Conservation (phyloP, 306 rosid species). For the Arachis hypogaea region DNA sequence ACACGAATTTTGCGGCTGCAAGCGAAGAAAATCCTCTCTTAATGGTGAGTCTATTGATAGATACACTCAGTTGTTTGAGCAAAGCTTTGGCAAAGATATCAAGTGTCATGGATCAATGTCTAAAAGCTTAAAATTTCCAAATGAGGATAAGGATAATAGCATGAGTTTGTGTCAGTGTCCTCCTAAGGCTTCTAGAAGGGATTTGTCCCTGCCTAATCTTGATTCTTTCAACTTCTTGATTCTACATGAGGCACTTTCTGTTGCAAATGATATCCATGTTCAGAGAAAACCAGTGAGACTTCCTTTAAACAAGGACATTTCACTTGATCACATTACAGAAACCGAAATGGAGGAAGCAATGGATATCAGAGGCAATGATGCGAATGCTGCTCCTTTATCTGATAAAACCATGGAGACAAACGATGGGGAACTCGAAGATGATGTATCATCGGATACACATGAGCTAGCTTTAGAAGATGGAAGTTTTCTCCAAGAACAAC, state of each 20-base stretch:
- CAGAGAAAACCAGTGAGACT: slow-evolving; percentile 47
- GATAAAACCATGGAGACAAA: slow-evolving; percentile 27
- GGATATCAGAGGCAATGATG: slow-evolving; percentile 37
- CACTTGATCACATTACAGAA: slow-evolving; percentile 43
- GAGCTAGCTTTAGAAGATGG: slow-evolving; percentile 40
- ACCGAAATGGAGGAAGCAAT: slow-evolving; percentile 40
- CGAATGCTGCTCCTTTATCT: slow-evolving; percentile 33
- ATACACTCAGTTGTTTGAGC: slow-evolving; percentile 71
- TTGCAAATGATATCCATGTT: slow-evolving; percentile 42
- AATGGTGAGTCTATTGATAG: slow-evolving; percentile 59
- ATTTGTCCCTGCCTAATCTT: slow-evolving; percentile 77
- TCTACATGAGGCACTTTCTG: slow-evolving; percentile 56
- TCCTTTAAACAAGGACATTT: slow-evolving; percentile 33
- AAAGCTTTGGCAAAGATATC: slow-evolving; percentile 47
- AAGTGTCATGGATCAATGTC: slow-evolving; percentile 61
- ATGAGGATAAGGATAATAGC: slow-evolving; percentile 54
- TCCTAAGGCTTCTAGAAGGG: slow-evolving; percentile 60
- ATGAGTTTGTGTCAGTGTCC: slow-evolving; percentile 33
- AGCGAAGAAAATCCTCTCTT: slow-evolving; percentile 62
- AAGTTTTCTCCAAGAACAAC: slow-evolving; percentile 39
- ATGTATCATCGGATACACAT: slow-evolving; percentile 10
- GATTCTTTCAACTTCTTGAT: slow-evolving; percentile 62
- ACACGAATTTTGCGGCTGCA: slow-evolving; percentile 35
- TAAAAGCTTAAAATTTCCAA: slow-evolving; percentile 61
- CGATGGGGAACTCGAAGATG: slow-evolving; percentile 10